These are phyloP conservation scores for Leavenworthia alabamica DNA, from an alignment of 345 rosid species.

Conservation along the genomic window DNA sequence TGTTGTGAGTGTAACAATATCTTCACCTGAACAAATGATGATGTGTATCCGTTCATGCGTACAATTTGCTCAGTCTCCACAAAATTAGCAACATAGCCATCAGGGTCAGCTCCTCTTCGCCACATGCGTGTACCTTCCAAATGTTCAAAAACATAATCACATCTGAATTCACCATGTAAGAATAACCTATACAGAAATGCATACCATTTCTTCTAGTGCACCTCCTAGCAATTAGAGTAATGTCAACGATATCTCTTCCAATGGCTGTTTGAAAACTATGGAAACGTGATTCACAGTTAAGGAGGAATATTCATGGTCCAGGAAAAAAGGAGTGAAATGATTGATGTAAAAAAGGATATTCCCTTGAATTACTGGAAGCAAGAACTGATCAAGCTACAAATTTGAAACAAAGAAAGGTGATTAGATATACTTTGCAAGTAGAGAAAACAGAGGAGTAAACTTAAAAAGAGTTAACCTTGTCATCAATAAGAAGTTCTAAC, in stretches of 20 bases:
- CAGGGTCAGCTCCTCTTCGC: conserved; percentile 99
- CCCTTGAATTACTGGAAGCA: conserved; percentile 91
- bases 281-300: conserved; percentile 57
- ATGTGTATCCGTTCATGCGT: conserved; percentile 67
- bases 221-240: conserved; percentile 90
- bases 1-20: conserved; percentile 11
- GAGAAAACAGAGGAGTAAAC: conserved; percentile 10
- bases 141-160: conserved; percentile 2
- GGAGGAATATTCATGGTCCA: conserved; percentile 24
- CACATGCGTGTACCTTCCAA: conserved; percentile 90
- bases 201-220: conserved; percentile 87
- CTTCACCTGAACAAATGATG: conserved; percentile 63
- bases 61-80: conserved; percentile 92
- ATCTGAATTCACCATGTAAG: background rate
- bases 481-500: conserved; percentile 85
- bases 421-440: background rate
- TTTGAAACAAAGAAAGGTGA: conserved; percentile 3
- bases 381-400: conserved; percentile 85
- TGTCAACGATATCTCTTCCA: conserved; percentile 76
- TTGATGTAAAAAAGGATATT: conserved; percentile 58
- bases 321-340: conserved; percentile 17
- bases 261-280: conserved; percentile 83
- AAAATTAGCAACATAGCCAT: conserved; percentile 96
- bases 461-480: conserved; percentile 47
- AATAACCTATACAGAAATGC: background rate